Conservation (phyloP, 2,329 filamentous ascomycete species). For the Cladosporium sp. region DNA sequence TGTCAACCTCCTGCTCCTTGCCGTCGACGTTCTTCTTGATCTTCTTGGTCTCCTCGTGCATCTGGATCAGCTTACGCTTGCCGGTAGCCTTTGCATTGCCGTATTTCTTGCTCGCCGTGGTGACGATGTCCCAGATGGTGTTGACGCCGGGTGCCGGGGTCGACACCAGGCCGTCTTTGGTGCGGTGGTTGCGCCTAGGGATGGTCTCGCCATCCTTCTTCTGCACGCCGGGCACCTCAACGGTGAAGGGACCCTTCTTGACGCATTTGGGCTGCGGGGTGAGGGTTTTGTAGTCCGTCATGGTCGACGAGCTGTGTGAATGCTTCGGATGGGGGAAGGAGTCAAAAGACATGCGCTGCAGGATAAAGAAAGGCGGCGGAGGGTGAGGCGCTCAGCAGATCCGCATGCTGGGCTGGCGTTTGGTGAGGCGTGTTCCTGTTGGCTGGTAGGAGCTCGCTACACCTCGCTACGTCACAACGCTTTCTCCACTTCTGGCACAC, state of each 20-base stretch:
- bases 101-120: conserved; percentile 58
- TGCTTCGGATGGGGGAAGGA: conserved; percentile 11
- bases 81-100: conserved; percentile 56
- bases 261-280: conserved; percentile 44
- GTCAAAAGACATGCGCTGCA: conserved; percentile 12
- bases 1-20: conserved; percentile 73
- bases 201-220: conserved; percentile 77
- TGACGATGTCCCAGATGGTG: conserved; percentile 76
- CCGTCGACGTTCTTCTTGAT: conserved; percentile 84
- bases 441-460: background rate
- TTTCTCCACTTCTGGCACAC: background rate
- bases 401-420: conserved; percentile 4
- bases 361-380: background rate
- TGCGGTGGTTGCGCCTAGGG: conserved; percentile 68
- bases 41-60: conserved; percentile 82
- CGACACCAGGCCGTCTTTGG: conserved; percentile 65
- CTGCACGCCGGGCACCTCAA: conserved; percentile 65
- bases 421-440: background rate
- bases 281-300: conserved; percentile 44
- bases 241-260: conserved; percentile 69
- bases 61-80: conserved; percentile 67
- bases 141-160: conserved; percentile 64
- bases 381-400: conserved; percentile 1
- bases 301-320: conserved; percentile 17
- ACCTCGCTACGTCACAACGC: background rate